These are phyloP conservation scores for Pythium guiyangense DNA, from an alignment of 352 stramenopile species.

Conservation along the genomic window DNA sequence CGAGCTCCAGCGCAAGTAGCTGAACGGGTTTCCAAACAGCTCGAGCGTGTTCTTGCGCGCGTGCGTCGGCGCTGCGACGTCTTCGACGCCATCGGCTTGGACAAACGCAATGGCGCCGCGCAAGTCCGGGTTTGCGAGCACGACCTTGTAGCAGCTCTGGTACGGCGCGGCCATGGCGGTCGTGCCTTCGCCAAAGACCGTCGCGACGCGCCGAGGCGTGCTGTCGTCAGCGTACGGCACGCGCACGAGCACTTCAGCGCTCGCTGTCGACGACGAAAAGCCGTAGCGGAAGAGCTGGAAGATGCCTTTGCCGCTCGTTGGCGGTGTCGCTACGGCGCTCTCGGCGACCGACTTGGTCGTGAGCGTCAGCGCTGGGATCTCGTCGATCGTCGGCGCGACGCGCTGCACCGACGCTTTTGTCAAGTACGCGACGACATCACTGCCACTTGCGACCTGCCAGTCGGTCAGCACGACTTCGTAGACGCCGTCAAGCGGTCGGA, in stretches of 20 bases:
- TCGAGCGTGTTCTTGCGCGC: constrained; percentile 65
- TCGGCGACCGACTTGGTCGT: constrained; percentile 9
- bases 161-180: constrained; percentile 50
- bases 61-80: constrained; percentile 19
- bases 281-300: constrained; percentile 70
- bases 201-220: constrained; percentile 37
- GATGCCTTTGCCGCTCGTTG: constrained; percentile 48
- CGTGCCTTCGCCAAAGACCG: constrained; percentile 47
- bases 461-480: constrained; percentile 51
- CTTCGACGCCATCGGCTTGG: constrained; percentile 33
- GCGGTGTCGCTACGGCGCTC: constrained; percentile 4
- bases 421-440: constrained; percentile 50
- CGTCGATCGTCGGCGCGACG: constrained; percentile 22
- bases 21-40: constrained; percentile 65
- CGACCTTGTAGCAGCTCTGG: constrained; percentile 39
- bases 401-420: constrained; percentile 35
- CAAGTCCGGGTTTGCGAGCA: constrained; percentile 43
- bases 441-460: constrained; percentile 31
- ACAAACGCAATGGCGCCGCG: constrained; percentile 42
- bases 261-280: constrained; percentile 21
- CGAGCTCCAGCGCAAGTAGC: constrained; percentile 49
- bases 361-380: constrained; percentile 31
- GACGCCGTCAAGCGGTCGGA: constrained; percentile 35
- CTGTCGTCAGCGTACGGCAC: constrained; percentile 42
- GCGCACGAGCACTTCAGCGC: neutral